phyloP scores from a whole-genome alignment of 345 rosid genomes.

The Linum lewisii region DNA sequence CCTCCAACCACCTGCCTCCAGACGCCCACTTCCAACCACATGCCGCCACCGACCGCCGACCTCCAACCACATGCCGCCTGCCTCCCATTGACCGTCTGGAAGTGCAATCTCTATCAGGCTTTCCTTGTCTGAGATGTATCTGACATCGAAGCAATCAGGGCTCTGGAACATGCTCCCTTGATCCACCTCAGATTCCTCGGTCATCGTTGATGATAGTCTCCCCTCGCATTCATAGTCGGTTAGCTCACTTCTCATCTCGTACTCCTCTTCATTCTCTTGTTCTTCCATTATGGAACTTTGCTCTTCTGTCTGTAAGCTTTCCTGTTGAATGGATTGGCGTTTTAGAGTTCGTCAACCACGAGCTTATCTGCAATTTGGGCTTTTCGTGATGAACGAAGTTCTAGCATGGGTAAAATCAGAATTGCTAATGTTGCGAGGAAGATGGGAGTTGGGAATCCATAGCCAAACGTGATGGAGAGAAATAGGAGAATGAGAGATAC shows the following conservation, averaged over 20 bases:
- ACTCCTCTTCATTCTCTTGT: neutral
- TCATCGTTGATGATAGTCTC: constrained; percentile 24
- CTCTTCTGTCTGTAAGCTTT: neutral
- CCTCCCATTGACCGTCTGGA: too few species aligned
- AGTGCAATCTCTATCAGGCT: constrained; percentile 64
- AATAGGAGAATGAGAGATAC: constrained; percentile 17
- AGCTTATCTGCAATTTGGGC: constrained; percentile 4
- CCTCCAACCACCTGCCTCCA: too few species aligned
- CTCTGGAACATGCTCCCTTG: constrained; percentile 23
- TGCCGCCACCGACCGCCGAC: too few species aligned
- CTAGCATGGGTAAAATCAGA: constrained; percentile 25
- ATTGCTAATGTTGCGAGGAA: constrained; percentile 23
- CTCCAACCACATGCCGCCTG: too few species aligned
- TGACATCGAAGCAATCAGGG: constrained; percentile 36
- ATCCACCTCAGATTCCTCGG: constrained; percentile 37
- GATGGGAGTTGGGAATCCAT: too few species aligned
- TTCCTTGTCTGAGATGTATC: constrained; percentile 62
- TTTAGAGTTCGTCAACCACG: constrained; percentile 11
- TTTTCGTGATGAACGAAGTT: constrained; percentile 21
- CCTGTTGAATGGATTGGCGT: neutral
- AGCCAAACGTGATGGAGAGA: constrained; percentile 6
- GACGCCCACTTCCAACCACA: too few species aligned
- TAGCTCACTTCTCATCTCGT: too few species aligned
- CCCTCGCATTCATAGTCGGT: constrained; percentile 27
- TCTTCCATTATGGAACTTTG: neutral